Evolutionary conservation across 2,329 filamentous ascomycete genomes (phyloP), one percentile per base, ranked within the genome.

Genomic region (Cercospora citrullina): DNA sequence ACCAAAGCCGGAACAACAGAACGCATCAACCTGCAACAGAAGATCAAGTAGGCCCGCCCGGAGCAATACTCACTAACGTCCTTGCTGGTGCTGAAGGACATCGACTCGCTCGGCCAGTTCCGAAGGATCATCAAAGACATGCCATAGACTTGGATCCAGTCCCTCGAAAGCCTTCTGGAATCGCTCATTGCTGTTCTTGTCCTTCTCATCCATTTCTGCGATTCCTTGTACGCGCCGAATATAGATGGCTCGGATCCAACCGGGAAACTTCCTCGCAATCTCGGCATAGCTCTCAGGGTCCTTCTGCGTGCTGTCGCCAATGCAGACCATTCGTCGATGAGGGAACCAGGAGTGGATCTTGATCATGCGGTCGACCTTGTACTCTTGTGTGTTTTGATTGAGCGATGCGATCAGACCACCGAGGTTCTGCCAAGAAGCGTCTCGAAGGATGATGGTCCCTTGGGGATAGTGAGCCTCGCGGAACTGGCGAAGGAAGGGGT

Each of bases 261-360:
- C 87, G 0, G 90, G 89, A 70, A 89, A 87, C 60, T 85, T 84
- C 63, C 88, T 78, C 79, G 85, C 93, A 80, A 92, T 88, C 72
- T 94, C 89, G 30, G 90, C 94, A 76, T 97, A 98, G 0, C 92
- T 88, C 78, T 98, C 94, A 0, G 94, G 94, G 74, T 98, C 94
- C 28, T 88, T 90, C 80, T 97, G 94, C 0, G 94, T 97, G 45
- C 90, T 94, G 80, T 98, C 94, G 0, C 94, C 94, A 71, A 98
- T 89, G 72, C 90, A 90, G 70, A 98, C 87, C 81, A 96, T 90
- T 74, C 90, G 91, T 68, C 91, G 85, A 73, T 86, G 85, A 0
- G 94, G 94, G 60, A 97, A 84, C 91, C 91, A 95, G 1, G 81
- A 79, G 72, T 93, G 86, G 28, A 98, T 87, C 80, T 93, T 92